Evolutionary conservation across 2,329 filamentous ascomycete species (phyloP).

Genomic region (Pseudogymnoascus sp.): DNA sequence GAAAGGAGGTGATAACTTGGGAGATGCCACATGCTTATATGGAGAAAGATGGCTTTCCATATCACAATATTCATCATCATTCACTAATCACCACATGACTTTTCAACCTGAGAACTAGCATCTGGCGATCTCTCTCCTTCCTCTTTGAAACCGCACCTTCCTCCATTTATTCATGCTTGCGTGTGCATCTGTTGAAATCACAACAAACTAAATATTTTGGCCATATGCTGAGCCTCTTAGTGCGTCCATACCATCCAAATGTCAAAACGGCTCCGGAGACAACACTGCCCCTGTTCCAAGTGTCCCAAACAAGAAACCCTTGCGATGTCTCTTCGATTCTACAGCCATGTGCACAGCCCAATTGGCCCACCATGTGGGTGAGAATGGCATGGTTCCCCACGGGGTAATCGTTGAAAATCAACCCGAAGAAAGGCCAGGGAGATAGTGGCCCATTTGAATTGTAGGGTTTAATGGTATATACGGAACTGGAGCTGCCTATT

Average conservation of each 20-base stretch:
- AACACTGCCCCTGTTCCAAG: background rate
- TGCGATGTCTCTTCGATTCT: background rate
- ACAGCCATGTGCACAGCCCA: background rate
- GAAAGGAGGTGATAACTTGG: background rate
- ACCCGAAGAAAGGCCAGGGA: background rate
- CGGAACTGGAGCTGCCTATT: background rate
- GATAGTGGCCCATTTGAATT: background rate
- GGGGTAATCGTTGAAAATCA: background rate
- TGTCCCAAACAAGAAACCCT: background rate
- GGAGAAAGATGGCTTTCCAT: background rate
- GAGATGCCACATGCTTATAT: background rate
- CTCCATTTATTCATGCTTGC: background rate
- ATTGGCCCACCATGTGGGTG: background rate
- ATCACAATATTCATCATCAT: background rate
- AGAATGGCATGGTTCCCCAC: background rate
- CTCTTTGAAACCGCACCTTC: constrained; percentile 1
- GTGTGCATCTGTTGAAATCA: background rate
- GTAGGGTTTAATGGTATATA: background rate
- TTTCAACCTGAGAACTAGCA: background rate
- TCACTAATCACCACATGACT: background rate
- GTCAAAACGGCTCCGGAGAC: background rate
- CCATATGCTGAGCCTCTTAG: background rate
- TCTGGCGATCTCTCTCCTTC: background rate
- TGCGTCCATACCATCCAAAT: background rate
- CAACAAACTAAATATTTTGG: background rate